Base-by-base conservation (phyloP, 306 rosid genomes). In the Quercus rubra region DNA sequence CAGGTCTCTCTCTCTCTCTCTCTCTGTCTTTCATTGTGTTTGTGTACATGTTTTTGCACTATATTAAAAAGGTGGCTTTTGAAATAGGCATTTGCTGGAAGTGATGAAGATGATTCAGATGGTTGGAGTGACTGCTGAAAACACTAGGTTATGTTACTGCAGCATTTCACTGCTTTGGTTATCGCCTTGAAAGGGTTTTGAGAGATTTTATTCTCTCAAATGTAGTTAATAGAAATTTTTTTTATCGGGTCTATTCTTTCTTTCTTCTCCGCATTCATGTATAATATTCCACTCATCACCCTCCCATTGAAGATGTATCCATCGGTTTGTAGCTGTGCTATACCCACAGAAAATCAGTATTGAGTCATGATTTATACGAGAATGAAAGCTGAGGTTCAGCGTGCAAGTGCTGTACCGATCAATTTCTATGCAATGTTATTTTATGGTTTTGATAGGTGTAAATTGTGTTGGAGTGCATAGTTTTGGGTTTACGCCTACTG, bases 31-130 rank as follows among this genome's bases (percentile, higher is more conserved):
- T 31, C 41, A 54, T n/a, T 78, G 9, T 54, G 25, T 59, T 5
- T 49, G 17, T 17, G 25, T 54, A 20, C 57, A 30, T 54, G 15
- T 72, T 74, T 73, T 5, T 28, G 13, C 15, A 41, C 55, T 79
- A 55, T 49, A 69, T 71, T 87, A 18, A 14, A 75, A 54, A 75
- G 72, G 57, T 81, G 18, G 54, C 57, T 76, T 74, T 80, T 58
- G 80, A 72, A 83, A 30, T 70, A 96, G 99, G 98, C 96, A 59
- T 87, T 82, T 19, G 93, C 97, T 5, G 97, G 98, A 74, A 96
- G 99, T 74, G 99, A 93, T 82, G 94, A 89, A 79, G 98, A 93
- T 31, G 95, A 92, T 70, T 85, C 79, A 10, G 93, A 95, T 77
- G 76, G 81, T 80, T 94, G 99, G 99, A 90, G 94, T 75, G 98